Conservation (phyloP, 805 yeast species). For the Debaryomyces hansenii region DNA sequence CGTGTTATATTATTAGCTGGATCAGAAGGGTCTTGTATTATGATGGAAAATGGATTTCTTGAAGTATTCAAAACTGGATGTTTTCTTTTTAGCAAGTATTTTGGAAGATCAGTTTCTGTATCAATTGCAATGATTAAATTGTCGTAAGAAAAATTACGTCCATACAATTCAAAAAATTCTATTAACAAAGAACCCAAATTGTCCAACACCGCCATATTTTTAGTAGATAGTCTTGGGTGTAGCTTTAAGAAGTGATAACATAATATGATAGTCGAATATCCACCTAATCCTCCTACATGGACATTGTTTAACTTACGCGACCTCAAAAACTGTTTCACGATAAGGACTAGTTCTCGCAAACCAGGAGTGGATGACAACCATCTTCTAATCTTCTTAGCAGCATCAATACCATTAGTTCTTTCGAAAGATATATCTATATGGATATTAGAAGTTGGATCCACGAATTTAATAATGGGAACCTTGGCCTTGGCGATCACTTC, state of each 20-base stretch:
- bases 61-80: conserved; percentile 51
- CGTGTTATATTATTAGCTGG: conserved; percentile 79
- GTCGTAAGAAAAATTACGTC: conserved; percentile 85
- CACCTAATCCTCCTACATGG: conserved; percentile 92
- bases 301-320: conserved; percentile 81
- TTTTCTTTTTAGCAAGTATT: conserved; percentile 60
- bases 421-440: conserved; percentile 92
- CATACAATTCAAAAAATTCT: conserved; percentile 91
- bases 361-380: conserved; percentile 81
- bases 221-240: conserved; percentile 75
- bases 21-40: conserved; percentile 90
- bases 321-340: conserved; percentile 81
- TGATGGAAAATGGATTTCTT: conserved; percentile 60
- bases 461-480: conserved; percentile 91
- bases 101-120: conserved; percentile 49
- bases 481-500: conserved; percentile 88
- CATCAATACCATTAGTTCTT: conserved; percentile 75
- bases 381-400: conserved; percentile 71
- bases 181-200: conserved; percentile 84
- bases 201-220: conserved; percentile 63
- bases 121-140: conserved; percentile 68
- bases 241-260: conserved; percentile 73
- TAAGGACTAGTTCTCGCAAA: conserved; percentile 74
- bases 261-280: conserved; percentile 87
- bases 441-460: conserved; percentile 67